A percentile compares a stretch with the other conserved stretches of the same genome.
Evolutionary conservation across 768 basidiomycete genomes (phyloP).

Genomic region (Mycena vitilis): DNA sequence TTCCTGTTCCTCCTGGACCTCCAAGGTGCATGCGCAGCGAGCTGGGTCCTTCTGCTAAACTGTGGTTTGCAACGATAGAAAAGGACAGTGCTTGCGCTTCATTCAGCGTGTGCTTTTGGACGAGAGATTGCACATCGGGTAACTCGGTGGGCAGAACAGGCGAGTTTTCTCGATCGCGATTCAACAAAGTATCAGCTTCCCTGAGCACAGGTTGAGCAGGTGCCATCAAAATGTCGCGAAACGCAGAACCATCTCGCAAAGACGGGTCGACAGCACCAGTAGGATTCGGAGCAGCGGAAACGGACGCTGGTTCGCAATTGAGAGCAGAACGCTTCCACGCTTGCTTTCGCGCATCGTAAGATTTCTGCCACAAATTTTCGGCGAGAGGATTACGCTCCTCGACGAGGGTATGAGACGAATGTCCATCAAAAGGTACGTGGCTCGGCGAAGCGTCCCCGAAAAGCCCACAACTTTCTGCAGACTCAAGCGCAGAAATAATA

Average conservation of each 20-base stretch:
- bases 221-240: not conserved
- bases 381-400: not conserved
- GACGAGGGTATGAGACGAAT: not conserved
- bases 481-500: not conserved
- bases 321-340: not conserved
- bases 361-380: not conserved
- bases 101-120: slow-evolving; percentile 45
- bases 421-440: not conserved
- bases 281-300: no score
- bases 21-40: slow-evolving; percentile 49
- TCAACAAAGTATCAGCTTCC: not conserved
- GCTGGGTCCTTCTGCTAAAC: slow-evolving; percentile 4
- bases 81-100: slow-evolving; percentile 44
- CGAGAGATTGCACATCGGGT: slow-evolving; percentile 6
- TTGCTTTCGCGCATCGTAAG: not conserved
- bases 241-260: not conserved
- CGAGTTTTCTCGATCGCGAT: not conserved
- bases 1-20: slow-evolving; percentile 57
- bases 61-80: slow-evolving; percentile 40
- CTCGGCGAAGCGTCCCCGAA: not conserved
- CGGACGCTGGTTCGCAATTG: not conserved
- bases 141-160: not conserved
- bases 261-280: not conserved
- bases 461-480: not conserved
- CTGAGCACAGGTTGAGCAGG: not conserved